Base-by-base conservation (phyloP, 768 basidiomycete species). In the Lactarius vividus region DNA sequence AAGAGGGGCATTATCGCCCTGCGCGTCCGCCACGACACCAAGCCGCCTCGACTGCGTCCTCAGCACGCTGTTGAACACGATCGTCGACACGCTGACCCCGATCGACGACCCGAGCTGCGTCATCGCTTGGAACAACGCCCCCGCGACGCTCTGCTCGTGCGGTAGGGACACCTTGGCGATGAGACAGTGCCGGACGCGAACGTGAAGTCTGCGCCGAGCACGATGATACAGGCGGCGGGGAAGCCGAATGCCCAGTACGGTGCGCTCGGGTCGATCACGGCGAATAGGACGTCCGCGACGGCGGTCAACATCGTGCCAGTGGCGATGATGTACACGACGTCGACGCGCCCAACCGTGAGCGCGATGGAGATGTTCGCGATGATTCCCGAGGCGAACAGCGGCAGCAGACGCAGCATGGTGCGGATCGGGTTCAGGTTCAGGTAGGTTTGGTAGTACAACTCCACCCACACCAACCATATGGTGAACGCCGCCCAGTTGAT, bases 171-270 rank as follows among this genome's bases (percentile, higher is more conserved):
- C 80, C 71, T 87, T 88, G 3, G 90, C 87, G 54, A 91, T 83
- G 70, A 93, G 18, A 93, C 75, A 4, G 88, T 88, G 3, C 91
- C 92, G 0, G 85, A 77, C 0, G 91, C 78, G 71, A 85, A 92
- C 2, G 89, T 85, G 67, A 93, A 90, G 71, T 93, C 92, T 1
- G 85, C 90, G 23, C 92, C 92, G 57, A 91, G 81, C 15, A 92
- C 91, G 23, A 83, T 77, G 54, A 88, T 63, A 44, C 84, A 75
- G 0, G 89, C 82, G 1, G 87, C 82, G 0, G 90, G 88, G 75
- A 93, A 93, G 6, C 84, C 86, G 63, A 81, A 88, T 1, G 87
- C 88, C 92, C 91, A 93, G 70, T 87, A 93, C 1, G 85, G 75
- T 9, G 77, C 78, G 0, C 74, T 67, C 0, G 88, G 82, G 28